These are phyloP conservation scores for Syncephalis fuscata DNA, from an alignment of 371 early-diverging fungal genomes.

Conservation along the genomic window DNA sequence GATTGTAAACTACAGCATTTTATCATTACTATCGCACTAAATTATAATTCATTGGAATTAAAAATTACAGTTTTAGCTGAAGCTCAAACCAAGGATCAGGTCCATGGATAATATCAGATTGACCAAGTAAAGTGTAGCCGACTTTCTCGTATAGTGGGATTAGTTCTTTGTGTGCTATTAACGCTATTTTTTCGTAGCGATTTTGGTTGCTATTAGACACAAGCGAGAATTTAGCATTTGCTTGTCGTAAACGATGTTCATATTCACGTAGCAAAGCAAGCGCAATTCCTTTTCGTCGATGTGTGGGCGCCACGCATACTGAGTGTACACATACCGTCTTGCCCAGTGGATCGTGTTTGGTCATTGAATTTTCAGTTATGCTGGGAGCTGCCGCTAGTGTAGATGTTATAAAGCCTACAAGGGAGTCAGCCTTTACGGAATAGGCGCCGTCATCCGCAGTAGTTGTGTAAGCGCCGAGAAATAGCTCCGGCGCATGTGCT, in stretches of 20 bases:
- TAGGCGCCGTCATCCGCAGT: background rate
- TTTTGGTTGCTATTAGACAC: constrained; percentile 6
- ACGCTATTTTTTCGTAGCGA: constrained; percentile 24
- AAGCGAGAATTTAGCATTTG: background rate
- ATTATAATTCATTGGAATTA: no score
- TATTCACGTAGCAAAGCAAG: constrained; percentile 23
- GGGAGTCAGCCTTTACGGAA: background rate
- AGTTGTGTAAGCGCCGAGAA: constrained; percentile 25
- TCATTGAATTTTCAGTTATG: constrained; percentile 50
- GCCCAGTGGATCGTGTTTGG: constrained; percentile 34
- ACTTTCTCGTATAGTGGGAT: constrained; percentile 35
- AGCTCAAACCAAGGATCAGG: constrained; percentile 8
- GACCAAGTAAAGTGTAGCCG: constrained; percentile 35
- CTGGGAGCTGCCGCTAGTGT: constrained; percentile 22
- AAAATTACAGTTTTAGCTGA: no score
- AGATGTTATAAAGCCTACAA: constrained; percentile 41
- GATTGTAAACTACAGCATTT: no score
- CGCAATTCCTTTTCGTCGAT: constrained; percentile 39
- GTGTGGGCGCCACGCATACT: no score
- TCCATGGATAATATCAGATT: constrained; percentile 42
- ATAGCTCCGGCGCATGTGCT: constrained; percentile 30
- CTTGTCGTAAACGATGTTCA: constrained; percentile 14
- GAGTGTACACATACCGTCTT: constrained; percentile 38
- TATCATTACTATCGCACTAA: no score
- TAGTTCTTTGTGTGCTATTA: constrained; percentile 33